Conservation (phyloP, 768 basidiomycete genomes). For the Lentinula raphanica region DNA sequence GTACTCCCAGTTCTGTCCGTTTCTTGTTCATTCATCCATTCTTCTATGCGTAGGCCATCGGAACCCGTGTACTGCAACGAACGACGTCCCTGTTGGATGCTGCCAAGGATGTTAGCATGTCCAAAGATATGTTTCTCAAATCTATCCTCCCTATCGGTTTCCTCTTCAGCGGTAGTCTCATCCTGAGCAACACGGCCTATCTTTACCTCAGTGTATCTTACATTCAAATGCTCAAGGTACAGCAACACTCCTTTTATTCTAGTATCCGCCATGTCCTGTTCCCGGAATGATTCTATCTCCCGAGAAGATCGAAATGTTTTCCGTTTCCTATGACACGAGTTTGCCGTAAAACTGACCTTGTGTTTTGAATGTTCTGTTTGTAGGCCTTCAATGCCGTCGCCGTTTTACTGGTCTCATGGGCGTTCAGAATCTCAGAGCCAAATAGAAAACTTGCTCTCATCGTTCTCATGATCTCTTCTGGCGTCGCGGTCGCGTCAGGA, state of each 20-base stretch:
- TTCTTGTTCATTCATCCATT: neutral
- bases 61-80: slow-evolving; percentile 80
- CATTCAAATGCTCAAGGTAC: slow-evolving; percentile 94
- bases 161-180: slow-evolving; percentile 87
- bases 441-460: slow-evolving; percentile 76
- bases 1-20: slow-evolving; percentile 17
- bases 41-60: slow-evolving; percentile 50
- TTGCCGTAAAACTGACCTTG: neutral
- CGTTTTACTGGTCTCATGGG: slow-evolving; percentile 90
- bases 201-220: slow-evolving; percentile 88
- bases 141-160: slow-evolving; percentile 92
- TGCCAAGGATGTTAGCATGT: slow-evolving; percentile 73
- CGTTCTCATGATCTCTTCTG: slow-evolving; percentile 84
- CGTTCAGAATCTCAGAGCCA: slow-evolving; percentile 83
- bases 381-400: slow-evolving; percentile 90
- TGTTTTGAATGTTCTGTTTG: neutral
- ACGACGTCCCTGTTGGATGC: slow-evolving; percentile 81
- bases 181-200: slow-evolving; percentile 90
- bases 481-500: slow-evolving; percentile 84
- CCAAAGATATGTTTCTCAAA: slow-evolving; percentile 68
- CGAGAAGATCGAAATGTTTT: neutral
- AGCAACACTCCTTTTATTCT: slow-evolving; percentile 10
- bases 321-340: neutral
- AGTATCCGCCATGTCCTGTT: neutral
- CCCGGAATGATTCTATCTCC: neutral